Percentiles rank a stretch among this genome's conserved stretches.
These are phyloP conservation scores for Jimgerdemannia flammicorona DNA, from an alignment of 192 early-diverging fungal species.

Conservation along the genomic window DNA sequence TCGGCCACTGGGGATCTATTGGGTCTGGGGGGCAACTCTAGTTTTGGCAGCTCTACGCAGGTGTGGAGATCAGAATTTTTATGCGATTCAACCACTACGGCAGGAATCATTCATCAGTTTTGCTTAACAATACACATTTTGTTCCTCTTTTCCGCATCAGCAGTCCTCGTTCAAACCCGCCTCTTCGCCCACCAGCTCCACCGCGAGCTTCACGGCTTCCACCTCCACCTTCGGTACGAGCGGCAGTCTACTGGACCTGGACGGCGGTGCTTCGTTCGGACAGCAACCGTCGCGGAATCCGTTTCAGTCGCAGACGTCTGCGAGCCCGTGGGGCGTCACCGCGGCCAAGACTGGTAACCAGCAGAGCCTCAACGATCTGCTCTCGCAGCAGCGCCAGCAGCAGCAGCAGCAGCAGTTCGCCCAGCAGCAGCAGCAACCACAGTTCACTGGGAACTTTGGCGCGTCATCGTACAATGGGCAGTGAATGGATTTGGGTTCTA, in stretches of 20 bases:
- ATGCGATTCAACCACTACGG: too few species aligned
- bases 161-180: not conserved
- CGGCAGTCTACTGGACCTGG: not conserved
- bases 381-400: slow-evolving; percentile 24
- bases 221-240: not conserved
- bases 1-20: not conserved
- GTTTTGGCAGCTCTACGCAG: too few species aligned
- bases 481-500: not conserved
- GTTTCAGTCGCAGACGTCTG: slow-evolving; percentile 17
- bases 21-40: not conserved
- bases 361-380: slow-evolving; percentile 26
- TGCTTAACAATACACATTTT: too few species aligned
- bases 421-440: slow-evolving; percentile 14
- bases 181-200: not conserved
- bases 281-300: slow-evolving; percentile 24
- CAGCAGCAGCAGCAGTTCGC: slow-evolving; percentile 11
- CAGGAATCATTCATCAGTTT: not conserved
- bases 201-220: not conserved
- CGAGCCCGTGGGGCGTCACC: not conserved
- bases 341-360: slow-evolving; percentile 7
- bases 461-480: not conserved
- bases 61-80: too few species aligned
- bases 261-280: slow-evolving; percentile 10
- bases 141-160: too few species aligned
- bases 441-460: slow-evolving; percentile 13